phyloP scores from a whole-genome alignment of 306 rosid species.

The Vigna reflexopilosa region DNA sequence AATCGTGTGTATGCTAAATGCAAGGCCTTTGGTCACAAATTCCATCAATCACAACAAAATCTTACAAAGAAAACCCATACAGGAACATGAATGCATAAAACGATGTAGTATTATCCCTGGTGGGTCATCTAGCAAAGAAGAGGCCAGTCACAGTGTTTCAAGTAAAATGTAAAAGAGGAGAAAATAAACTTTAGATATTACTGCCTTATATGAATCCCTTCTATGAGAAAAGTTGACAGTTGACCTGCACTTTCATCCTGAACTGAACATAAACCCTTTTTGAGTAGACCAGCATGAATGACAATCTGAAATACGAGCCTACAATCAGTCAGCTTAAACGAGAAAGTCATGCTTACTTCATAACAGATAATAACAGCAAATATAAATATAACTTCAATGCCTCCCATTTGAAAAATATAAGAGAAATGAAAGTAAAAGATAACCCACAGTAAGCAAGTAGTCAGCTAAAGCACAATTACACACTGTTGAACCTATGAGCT shows the following conservation, averaged over 20 bases:
- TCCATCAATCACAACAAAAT: constrained; percentile 29
- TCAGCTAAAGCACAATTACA: constrained; percentile 33
- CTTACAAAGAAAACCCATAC: constrained; percentile 15
- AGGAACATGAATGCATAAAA: constrained; percentile 22
- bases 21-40: constrained; percentile 6
- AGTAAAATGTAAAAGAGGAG: constrained; percentile 17
- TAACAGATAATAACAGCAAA: constrained; percentile 19
- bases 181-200: constrained; percentile 25
- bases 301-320: constrained; percentile 61
- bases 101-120: neutral
- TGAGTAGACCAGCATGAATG: constrained; percentile 75
- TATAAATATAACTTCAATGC: constrained; percentile 6
- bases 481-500: constrained; percentile 30
- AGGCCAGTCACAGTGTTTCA: constrained; percentile 11
- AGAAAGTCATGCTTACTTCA: constrained; percentile 1
- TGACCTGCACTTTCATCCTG: constrained; percentile 94
- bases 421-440: neutral
- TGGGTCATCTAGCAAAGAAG: constrained; percentile 33
- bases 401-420: neutral
- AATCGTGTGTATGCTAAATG: neutral
- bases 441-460: constrained; percentile 3
- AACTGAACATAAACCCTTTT: constrained; percentile 81
- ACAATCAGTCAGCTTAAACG: constrained; percentile 39
- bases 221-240: constrained; percentile 42
- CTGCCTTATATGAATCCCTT: constrained; percentile 22